phyloP scores from a whole-genome alignment of 768 basidiomycete species.

The Cystofilobasidium macerans region DNA sequence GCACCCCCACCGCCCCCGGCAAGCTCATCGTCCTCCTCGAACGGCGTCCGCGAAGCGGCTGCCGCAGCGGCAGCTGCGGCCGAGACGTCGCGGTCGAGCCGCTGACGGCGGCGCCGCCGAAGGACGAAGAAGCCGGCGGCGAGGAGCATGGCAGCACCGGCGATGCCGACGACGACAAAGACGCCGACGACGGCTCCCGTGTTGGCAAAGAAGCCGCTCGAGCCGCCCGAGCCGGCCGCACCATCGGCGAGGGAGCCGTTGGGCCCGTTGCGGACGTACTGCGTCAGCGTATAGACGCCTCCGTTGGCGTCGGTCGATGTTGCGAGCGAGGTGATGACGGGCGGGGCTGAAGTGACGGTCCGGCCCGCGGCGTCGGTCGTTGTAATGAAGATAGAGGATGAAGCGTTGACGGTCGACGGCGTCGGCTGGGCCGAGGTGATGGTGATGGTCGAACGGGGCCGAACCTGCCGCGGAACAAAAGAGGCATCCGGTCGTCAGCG shows the following conservation, averaged over 20 bases:
- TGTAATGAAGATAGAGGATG: constrained; percentile 32
- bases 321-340: constrained; percentile 32
- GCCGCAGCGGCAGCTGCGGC: constrained; percentile 25
- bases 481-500: neutral
- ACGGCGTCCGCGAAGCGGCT: constrained; percentile 26
- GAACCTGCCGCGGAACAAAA: neutral
- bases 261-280: constrained; percentile 35
- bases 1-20: too few species aligned
- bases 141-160: constrained; percentile 25
- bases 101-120: constrained; percentile 13
- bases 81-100: constrained; percentile 26
- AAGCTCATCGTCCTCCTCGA: constrained; percentile 27
- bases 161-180: constrained; percentile 27
- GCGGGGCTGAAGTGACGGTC: constrained; percentile 33
- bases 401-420: constrained; percentile 22
- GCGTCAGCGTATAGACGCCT: constrained; percentile 35
- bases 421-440: neutral
- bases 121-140: constrained; percentile 24
- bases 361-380: constrained; percentile 33
- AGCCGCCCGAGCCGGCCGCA: constrained; percentile 2
- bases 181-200: constrained; percentile 25
- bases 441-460: neutral
- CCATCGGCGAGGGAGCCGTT: constrained; percentile 34
- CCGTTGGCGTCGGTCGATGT: constrained; percentile 33
- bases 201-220: constrained; percentile 23